Conservation (phyloP, 495 filamentous ascomycete genomes). For the Talaromyces borbonicus region DNA sequence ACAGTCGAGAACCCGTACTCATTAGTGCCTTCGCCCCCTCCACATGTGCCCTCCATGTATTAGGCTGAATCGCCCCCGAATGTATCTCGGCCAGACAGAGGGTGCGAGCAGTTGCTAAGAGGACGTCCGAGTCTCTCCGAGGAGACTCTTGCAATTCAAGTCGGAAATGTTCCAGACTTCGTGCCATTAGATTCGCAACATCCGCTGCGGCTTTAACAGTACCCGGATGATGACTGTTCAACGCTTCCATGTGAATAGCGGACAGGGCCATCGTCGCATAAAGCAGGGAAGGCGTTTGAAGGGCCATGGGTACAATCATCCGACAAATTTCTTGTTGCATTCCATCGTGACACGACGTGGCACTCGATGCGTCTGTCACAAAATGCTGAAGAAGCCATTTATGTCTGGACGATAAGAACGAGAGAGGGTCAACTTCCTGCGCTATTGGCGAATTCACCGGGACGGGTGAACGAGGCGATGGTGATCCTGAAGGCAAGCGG, state of each 20-base stretch:
- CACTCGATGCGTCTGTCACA: constrained; percentile 36
- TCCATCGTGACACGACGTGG: constrained; percentile 34
- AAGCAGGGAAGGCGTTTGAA: constrained; percentile 36
- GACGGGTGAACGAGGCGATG: constrained; percentile 13
- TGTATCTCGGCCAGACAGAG: constrained; percentile 41
- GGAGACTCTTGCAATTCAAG: constrained; percentile 31
- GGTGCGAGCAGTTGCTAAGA: constrained; percentile 38
- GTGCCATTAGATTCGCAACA: constrained; percentile 35
- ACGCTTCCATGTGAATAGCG: constrained; percentile 35
- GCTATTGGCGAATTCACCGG: constrained; percentile 18
- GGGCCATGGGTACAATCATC: constrained; percentile 39
- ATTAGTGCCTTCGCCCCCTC: constrained; percentile 36
- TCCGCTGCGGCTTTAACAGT: constrained; percentile 34
- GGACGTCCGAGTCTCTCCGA: constrained; percentile 27
- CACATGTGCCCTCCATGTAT: constrained; percentile 39
- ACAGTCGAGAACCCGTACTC: constrained; percentile 14
- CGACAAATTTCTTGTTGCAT: constrained; percentile 39
- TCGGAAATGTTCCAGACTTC: constrained; percentile 36
- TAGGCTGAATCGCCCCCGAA: constrained; percentile 35
- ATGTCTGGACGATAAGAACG: constrained; percentile 29
- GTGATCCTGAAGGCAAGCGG: constrained; percentile 8
- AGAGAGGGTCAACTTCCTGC: constrained; percentile 31
- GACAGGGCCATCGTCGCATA: constrained; percentile 40
- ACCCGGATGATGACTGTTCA: constrained; percentile 34
- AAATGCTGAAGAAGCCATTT: constrained; percentile 36